A percentile compares a stretch with the other conserved stretches of the same genome.
Evolutionary conservation across 2,329 filamentous ascomycete genomes (phyloP).

Genomic region (Emergomyces pasteurianus): DNA sequence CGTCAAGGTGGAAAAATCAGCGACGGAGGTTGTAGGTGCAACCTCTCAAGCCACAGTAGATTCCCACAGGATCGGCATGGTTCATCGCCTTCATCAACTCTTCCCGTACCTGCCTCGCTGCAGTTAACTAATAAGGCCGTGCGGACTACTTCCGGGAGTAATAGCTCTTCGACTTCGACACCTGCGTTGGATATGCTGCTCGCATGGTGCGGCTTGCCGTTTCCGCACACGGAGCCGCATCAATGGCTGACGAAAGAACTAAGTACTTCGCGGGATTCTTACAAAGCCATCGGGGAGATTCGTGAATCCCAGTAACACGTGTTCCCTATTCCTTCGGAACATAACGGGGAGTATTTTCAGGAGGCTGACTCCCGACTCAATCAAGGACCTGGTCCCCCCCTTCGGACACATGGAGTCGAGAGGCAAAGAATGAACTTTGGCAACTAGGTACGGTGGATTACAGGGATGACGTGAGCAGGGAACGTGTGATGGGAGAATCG

Average conservation of each 20-base stretch:
- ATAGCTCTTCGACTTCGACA: constrained; percentile 6
- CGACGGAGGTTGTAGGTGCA: constrained; percentile 55
- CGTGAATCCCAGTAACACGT: constrained; percentile 5
- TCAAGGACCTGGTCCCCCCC: not conserved
- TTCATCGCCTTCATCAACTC: constrained; percentile 31
- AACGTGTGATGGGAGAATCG: not conserved
- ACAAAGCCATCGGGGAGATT: constrained; percentile 2
- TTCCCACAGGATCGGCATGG: constrained; percentile 61
- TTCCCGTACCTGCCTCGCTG: not conserved
- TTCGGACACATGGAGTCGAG: not conserved
- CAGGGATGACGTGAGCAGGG: not conserved
- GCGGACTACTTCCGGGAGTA: constrained; percentile 3
- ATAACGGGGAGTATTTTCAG: not conserved
- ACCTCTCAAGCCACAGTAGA: constrained; percentile 67
- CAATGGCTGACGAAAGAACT: not conserved
- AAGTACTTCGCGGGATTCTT: constrained; percentile 6
- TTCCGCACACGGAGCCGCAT: not conserved
- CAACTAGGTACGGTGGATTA: not conserved
- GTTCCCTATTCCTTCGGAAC: not conserved
- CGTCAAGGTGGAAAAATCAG: constrained; percentile 50
- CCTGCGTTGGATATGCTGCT: constrained; percentile 1
- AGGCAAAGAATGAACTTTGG: not conserved
- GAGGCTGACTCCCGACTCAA: not conserved
- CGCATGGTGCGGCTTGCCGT: not conserved
- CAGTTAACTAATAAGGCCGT: not conserved